phyloP scores from a whole-genome alignment of 2,329 filamentous ascomycete genomes.

The Trichoderma polysporum region DNA sequence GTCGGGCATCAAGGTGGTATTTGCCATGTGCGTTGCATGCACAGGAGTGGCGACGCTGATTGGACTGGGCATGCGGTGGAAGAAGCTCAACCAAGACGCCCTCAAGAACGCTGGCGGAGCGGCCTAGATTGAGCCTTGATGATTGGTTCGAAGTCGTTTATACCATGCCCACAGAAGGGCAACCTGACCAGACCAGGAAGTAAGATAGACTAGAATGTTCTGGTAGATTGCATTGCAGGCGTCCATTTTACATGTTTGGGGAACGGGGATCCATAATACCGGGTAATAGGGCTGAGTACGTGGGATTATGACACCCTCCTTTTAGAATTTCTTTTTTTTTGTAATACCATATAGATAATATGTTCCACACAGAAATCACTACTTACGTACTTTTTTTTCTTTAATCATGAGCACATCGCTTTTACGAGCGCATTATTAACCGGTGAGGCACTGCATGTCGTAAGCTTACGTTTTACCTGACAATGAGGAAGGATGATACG shows the following conservation, averaged over 20 bases:
- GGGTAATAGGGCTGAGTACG: not conserved
- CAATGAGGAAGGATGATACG: slow-evolving; percentile 1
- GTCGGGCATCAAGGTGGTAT: slow-evolving; percentile 60
- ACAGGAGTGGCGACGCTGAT: slow-evolving; percentile 42
- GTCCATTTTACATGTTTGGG: not conserved
- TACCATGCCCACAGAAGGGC: not conserved
- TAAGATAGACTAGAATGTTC: not conserved
- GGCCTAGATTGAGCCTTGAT: slow-evolving; percentile 28
- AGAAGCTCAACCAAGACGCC: slow-evolving; percentile 36
- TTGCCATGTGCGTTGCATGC: slow-evolving; percentile 56
- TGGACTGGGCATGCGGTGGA: slow-evolving; percentile 39
- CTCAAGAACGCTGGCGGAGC: slow-evolving; percentile 30
- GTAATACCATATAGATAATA: slow-evolving; percentile 10
- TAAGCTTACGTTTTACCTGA: slow-evolving; percentile 1
- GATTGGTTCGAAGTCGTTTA: too few species aligned
- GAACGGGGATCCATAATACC: not conserved
- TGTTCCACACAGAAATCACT: slow-evolving; percentile 1
- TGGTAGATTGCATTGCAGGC: slow-evolving; percentile 12
- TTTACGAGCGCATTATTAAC: not conserved
- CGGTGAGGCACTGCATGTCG: not conserved
- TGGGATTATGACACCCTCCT: not conserved
- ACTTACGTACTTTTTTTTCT: not conserved
- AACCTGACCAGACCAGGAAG: not conserved
- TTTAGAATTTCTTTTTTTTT: not conserved
- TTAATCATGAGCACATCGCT: not conserved